These are phyloP conservation scores for Magnusiomyces suaveolens DNA, from an alignment of 1,139 yeast species.

Conservation along the genomic window DNA sequence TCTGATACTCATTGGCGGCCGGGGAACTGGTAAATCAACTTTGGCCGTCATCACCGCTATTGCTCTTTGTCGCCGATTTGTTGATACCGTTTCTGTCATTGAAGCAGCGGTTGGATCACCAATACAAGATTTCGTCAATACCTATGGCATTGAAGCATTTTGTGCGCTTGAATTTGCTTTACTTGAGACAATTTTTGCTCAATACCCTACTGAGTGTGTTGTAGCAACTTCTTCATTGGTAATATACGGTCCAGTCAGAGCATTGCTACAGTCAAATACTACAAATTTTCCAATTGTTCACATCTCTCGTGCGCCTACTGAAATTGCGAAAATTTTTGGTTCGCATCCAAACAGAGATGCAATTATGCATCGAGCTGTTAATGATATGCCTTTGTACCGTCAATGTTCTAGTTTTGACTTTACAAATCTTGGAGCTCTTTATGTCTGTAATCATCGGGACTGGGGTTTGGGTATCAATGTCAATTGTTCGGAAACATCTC, in stretches of 20 bases:
- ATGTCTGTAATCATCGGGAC: not conserved
- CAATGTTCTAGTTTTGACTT: conserved; percentile 18
- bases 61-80: conserved; percentile 16
- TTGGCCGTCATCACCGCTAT: conserved; percentile 19
- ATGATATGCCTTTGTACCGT: conserved; percentile 15
- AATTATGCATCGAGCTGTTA: conserved; percentile 12
- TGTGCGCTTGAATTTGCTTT: conserved; percentile 14
- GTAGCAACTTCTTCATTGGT: conserved; percentile 14
- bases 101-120: conserved; percentile 15
- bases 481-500: not conserved
- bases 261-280: conserved; percentile 9
- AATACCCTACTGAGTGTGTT: conserved; percentile 16
- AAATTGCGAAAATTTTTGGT: conserved; percentile 11
- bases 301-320: conserved; percentile 16
- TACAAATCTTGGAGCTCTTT: conserved; percentile 15
- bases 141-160: conserved; percentile 12
- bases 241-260: conserved; percentile 14
- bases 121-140: conserved; percentile 11
- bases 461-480: not conserved
- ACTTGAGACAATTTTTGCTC: conserved; percentile 9
- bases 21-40: conserved; percentile 19
- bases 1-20: conserved; percentile 15
- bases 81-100: conserved; percentile 16
- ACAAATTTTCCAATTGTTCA: conserved; percentile 17
- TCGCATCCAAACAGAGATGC: conserved; percentile 12